Evolutionary conservation across 371 early-diverging fungal species (phyloP), one percentile per base, ranked within the genome.

Genomic region (Saksenaea vasiformis): DNA sequence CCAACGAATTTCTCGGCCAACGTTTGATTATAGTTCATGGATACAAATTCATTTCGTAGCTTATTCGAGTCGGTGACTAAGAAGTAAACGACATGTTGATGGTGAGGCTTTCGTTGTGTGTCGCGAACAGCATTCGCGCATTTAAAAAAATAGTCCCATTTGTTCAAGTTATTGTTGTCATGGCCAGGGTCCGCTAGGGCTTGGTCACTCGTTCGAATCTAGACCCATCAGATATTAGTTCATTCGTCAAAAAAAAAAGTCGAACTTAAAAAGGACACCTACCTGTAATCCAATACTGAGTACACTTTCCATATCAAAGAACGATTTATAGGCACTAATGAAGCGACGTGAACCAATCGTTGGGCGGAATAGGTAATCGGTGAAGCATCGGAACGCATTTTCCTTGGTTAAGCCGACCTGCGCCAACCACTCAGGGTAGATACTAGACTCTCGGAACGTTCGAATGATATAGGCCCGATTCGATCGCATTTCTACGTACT

Each of bases 401-500:
- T 74, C 75, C 38, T 74, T 76, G 17, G 71, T 74, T 8, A 82
- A 56, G 0, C 83, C 83, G 60, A 79, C 70, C 9, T 57, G 24
- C 1, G 69, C 63, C 8, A 79, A 57, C 9, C 47, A 59, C 14
- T 65, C 65, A 4, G 63, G 72, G 37, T 79, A 79, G 36, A 56
- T 39, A 13, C 61, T 60, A 14, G 76, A 76, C 11, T 68, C 41
- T 56, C 73, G 64, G 41, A 82, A 82, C 1, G 80, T 79, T 47
- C 75, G 74, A 24, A 82, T 66, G 24, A 82, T 74, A 60, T 73
- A 79, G 11, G 71, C 83, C 35, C 83, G 83, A 47, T 82, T 82
- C 3, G 78, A 77, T 34, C 70, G 59, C 24, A 74, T 64, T 39
- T 79, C 72, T 14, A 82, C 71, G 56, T 76, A 77, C 78, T 82